Percentiles rank a stretch among this genome's conserved stretches.
phyloP scores from a whole-genome alignment of 2,329 filamentous ascomycete genomes.

The Cyphellophora europaea region DNA sequence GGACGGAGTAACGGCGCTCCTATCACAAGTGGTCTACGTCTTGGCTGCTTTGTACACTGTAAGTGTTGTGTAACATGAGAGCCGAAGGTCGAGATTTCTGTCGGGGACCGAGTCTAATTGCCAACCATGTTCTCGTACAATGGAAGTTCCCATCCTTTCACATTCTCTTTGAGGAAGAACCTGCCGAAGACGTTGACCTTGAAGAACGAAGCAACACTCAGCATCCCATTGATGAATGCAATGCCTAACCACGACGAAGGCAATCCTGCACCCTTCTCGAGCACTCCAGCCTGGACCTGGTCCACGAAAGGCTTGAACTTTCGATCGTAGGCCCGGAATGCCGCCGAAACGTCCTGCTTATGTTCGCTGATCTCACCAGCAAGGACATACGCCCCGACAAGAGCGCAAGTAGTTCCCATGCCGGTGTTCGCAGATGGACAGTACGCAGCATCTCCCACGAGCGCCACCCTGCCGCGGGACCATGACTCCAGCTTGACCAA shows the following conservation, averaged over 20 bases:
- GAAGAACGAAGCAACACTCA: constrained; percentile 24
- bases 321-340: constrained; percentile 35
- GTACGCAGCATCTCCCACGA: constrained; percentile 48
- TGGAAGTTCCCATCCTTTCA: constrained; percentile 29
- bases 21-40: too few relatives aligned
- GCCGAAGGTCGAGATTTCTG: too few relatives aligned
- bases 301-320: constrained; percentile 36
- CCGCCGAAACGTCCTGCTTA: constrained; percentile 23
- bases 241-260: constrained; percentile 25
- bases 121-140: constrained; percentile 24
- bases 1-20: too few relatives aligned
- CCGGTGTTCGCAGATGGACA: constrained; percentile 41
- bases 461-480: constrained; percentile 38
- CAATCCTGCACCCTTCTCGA: constrained; percentile 16
- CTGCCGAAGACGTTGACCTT: constrained; percentile 25
- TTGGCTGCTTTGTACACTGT: too few relatives aligned
- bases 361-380: constrained; percentile 29
- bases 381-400: constrained; percentile 31
- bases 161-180: constrained; percentile 22
- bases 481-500: constrained; percentile 37
- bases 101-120: constrained; percentile 5
- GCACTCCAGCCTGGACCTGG: constrained; percentile 27
- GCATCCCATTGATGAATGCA: constrained; percentile 21
- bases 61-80: too few relatives aligned
- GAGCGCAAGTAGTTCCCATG: constrained; percentile 40